Conservation (phyloP, 2,329 filamentous ascomycete species). For the Dactylonectria estremocensis region DNA sequence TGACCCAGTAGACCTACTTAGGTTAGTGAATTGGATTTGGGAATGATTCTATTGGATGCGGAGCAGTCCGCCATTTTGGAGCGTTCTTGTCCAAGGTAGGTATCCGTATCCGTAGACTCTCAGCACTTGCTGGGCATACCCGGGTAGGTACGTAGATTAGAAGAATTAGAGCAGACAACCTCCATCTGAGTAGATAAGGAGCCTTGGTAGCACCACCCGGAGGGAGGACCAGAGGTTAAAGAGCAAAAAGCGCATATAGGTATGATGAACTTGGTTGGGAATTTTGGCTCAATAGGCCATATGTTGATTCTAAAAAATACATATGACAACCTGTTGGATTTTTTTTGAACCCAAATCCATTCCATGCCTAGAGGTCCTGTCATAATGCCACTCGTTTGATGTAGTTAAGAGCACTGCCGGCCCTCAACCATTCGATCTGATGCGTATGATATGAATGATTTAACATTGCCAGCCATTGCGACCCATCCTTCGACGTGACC, state of each 20-base stretch:
- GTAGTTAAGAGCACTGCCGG: conserved; percentile 34
- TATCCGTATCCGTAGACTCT: too few species aligned
- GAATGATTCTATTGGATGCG: not conserved
- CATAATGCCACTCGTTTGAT: conserved; percentile 24
- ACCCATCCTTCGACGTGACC: conserved; percentile 12
- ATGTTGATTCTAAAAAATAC: not conserved
- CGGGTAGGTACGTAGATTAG: too few species aligned
- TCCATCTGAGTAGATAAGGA: too few species aligned
- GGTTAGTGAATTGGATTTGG: not conserved
- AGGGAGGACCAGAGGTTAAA: too few species aligned
- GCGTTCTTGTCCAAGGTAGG: too few species aligned
- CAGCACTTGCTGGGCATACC: too few species aligned
- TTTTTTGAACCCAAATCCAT: not conserved
- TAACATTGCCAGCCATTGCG: conserved; percentile 26
- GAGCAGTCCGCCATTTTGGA: not conserved
- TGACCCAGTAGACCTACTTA: not conserved
- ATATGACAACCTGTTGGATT: not conserved
- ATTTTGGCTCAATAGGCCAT: too few species aligned
- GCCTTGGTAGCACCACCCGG: too few species aligned
- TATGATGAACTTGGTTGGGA: too few species aligned
- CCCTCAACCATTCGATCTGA: conserved; percentile 32
- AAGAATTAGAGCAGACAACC: too few species aligned
- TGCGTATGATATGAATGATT: conserved; percentile 32
- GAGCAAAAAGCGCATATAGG: too few species aligned
- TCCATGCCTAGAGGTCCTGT: not conserved